A percentile compares a stretch with the other conserved stretches of the same genome.
Evolutionary conservation across 495 filamentous ascomycete species (phyloP).

Genomic region (Podospora didyma): DNA sequence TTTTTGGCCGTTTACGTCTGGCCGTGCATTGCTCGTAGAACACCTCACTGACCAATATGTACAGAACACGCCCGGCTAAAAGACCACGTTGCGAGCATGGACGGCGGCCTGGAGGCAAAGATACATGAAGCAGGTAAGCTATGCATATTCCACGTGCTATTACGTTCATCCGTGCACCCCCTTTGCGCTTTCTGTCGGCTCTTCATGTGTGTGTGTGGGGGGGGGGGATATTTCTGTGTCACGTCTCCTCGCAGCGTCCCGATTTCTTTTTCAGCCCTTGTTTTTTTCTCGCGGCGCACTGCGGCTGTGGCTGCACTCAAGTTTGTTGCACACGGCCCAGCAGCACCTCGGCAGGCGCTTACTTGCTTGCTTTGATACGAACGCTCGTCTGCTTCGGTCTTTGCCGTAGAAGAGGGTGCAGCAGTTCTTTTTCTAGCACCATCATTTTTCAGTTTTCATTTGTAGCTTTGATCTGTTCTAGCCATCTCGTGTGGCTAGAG

Average conservation of each 20-base stretch:
- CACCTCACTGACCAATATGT: conserved; percentile 18
- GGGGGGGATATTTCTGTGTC: conserved; percentile 3
- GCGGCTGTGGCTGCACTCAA: not conserved
- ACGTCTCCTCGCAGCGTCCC: not conserved
- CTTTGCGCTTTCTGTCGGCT: conserved; percentile 40
- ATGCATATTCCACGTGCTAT: conserved; percentile 10
- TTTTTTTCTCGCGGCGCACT: not conserved
- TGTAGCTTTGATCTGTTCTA: not conserved
- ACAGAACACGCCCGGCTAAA: conserved; percentile 90
- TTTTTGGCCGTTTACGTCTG: not conserved
- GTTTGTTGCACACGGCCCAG: not conserved
- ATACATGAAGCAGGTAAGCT: conserved; percentile 89
- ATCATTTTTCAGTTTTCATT: not conserved
- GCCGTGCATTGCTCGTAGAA: conserved; percentile 7
- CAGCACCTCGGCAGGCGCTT: too few species aligned
- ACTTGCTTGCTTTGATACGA: too few species aligned
- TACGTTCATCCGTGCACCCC: conserved; percentile 1
- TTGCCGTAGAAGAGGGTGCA: not conserved
- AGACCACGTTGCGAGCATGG: conserved; percentile 85
- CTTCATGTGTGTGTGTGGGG: conserved; percentile 1
- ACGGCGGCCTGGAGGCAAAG: conserved; percentile 81
- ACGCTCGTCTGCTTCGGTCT: not conserved
- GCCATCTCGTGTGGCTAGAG: not conserved
- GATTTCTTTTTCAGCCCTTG: not conserved
- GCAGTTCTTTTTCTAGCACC: not conserved